phyloP scores from a whole-genome alignment of 2,329 filamentous ascomycete genomes.

The Talaromyces piceae region DNA sequence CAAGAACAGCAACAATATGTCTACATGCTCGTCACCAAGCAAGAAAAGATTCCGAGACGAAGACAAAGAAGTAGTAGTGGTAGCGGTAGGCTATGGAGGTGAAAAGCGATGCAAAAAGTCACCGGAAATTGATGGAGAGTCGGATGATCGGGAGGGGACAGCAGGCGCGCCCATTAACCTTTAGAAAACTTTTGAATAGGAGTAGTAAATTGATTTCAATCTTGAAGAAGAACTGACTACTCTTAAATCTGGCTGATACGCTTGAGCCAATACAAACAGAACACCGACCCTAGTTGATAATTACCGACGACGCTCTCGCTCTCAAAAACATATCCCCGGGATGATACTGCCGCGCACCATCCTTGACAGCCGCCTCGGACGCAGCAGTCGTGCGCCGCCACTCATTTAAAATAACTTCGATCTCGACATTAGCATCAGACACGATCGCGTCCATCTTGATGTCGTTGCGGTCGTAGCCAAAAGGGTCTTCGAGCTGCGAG shows the following conservation, averaged over 20 bases:
- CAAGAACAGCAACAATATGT: not conserved
- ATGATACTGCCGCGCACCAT: not conserved
- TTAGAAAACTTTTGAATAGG: not conserved
- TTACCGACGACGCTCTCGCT: not conserved
- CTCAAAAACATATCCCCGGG: slow-evolving; percentile 5
- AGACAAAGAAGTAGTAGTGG: not conserved
- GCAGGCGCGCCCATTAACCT: not conserved
- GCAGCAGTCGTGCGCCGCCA: slow-evolving; percentile 39
- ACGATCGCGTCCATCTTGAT: slow-evolving; percentile 62
- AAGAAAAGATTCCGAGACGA: not conserved
- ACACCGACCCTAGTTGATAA: not conserved
- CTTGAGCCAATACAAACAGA: not conserved
- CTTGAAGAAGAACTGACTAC: not conserved
- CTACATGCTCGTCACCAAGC: not conserved
- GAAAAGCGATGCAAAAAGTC: not conserved
- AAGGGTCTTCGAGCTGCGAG: slow-evolving; percentile 57
- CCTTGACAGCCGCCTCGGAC: not conserved
- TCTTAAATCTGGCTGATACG: not conserved
- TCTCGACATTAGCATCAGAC: slow-evolving; percentile 52
- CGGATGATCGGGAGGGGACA: not conserved
- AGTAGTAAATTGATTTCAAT: not conserved
- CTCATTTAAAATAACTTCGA: slow-evolving; percentile 51
- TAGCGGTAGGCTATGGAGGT: not conserved
- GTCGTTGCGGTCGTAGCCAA: slow-evolving; percentile 58
- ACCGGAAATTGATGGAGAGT: not conserved